Conservation (phyloP, 2,329 filamentous ascomycete genomes). For the Aureobasidium sp. region DNA sequence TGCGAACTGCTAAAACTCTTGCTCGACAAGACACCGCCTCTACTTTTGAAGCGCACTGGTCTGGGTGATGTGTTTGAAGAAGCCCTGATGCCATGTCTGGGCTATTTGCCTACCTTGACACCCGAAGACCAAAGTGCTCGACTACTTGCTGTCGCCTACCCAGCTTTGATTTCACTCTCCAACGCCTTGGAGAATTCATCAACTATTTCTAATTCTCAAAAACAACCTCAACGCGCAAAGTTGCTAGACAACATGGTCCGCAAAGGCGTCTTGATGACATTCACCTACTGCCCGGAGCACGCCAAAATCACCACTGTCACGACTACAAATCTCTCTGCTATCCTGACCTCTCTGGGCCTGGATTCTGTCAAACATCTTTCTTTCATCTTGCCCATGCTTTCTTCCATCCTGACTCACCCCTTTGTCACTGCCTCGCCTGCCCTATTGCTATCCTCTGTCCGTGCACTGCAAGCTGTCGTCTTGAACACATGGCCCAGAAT, state of each 20-base stretch:
- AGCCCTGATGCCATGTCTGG: constrained; percentile 60
- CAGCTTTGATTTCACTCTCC: constrained; percentile 52
- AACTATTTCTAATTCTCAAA: constrained; percentile 17
- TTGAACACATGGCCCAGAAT: constrained; percentile 62
- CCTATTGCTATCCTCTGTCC: constrained; percentile 45
- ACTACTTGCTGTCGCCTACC: constrained; percentile 58
- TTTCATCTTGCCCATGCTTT: constrained; percentile 59
- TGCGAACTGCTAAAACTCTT: constrained; percentile 48
- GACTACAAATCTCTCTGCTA: constrained; percentile 38
- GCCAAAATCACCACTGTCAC: constrained; percentile 49
- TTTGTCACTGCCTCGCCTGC: constrained; percentile 51
- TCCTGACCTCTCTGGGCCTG: constrained; percentile 52
- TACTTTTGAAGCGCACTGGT: constrained; percentile 52
- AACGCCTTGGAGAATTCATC: constrained; percentile 20
- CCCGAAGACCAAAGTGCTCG: constrained; percentile 59
- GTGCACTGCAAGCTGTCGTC: constrained; percentile 50
- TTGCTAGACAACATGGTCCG: constrained; percentile 38
- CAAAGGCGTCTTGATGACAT: constrained; percentile 34
- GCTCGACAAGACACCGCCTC: constrained; percentile 44
- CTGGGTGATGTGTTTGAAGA: constrained; percentile 61
- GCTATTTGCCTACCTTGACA: constrained; percentile 68
- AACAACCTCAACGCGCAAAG: constrained; percentile 20
- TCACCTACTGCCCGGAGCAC: constrained; percentile 51
- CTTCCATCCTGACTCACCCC: constrained; percentile 56
- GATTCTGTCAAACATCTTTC: constrained; percentile 59